A percentile compares a stretch with the other conserved stretches of the same genome.
phyloP scores from a whole-genome alignment of 2,329 filamentous ascomycete species.

The Cryphonectria carpinicola region DNA sequence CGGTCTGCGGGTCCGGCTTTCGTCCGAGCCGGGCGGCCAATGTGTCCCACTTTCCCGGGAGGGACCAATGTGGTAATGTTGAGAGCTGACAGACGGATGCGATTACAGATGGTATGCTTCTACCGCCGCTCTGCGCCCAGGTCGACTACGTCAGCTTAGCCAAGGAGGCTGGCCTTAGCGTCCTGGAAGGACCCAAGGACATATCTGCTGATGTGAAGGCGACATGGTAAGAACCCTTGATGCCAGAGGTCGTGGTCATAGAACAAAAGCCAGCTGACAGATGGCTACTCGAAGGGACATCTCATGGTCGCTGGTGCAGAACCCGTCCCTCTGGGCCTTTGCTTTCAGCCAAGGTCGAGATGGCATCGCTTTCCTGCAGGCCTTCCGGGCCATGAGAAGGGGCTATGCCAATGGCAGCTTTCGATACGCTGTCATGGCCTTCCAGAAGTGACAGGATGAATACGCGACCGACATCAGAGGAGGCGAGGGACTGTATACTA shows the following conservation, averaged over 20 bases:
- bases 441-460: conserved; percentile 46
- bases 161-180: conserved; percentile 50
- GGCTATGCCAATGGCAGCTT: conserved; percentile 63
- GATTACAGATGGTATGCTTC: conserved; percentile 59
- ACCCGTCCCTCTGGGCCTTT: conserved; percentile 63
- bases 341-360: conserved; percentile 63
- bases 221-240: conserved; percentile 52
- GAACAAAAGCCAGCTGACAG: conserved; percentile 6
- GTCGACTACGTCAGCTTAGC: conserved; percentile 57
- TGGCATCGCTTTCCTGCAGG: conserved; percentile 63
- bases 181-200: conserved; percentile 53
- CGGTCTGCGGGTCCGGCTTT: neutral
- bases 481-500: neutral
- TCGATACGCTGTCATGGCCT: conserved; percentile 61
- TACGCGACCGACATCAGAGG: neutral
- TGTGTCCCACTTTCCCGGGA: neutral
- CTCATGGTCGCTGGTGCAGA: conserved; percentile 63
- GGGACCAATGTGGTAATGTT: neutral
- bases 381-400: conserved; percentile 63
- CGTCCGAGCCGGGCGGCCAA: neutral
- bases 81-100: neutral
- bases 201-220: conserved; percentile 62
- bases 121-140: conserved; percentile 59
- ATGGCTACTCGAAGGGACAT: conserved; percentile 54
- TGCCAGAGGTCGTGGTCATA: conserved; percentile 6